Conservation (phyloP, 2,329 filamentous ascomycete species). For the Venturia nashicola region DNA sequence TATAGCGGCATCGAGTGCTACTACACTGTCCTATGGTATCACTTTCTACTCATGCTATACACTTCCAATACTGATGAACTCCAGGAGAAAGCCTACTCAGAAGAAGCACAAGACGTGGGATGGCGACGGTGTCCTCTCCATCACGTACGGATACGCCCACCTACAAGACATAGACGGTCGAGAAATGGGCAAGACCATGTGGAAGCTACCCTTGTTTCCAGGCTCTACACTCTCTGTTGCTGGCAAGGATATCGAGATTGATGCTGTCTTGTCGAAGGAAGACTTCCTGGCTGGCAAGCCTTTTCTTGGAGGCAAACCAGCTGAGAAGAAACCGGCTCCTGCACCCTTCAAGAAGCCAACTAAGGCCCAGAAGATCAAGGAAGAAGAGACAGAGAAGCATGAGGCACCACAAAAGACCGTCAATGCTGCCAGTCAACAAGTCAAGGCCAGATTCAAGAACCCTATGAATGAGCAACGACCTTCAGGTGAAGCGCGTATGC, state of each 20-base stretch:
- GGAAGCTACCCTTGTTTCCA: conserved; percentile 43
- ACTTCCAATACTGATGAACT: not conserved
- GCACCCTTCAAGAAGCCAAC: conserved; percentile 1
- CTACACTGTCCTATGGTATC: conserved; percentile 10
- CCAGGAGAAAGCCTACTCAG: conserved; percentile 53
- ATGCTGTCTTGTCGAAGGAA: conserved; percentile 46
- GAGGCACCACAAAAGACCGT: conserved; percentile 25
- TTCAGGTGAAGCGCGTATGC: conserved; percentile 29
- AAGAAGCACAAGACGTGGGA: conserved; percentile 74
- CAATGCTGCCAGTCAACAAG: conserved; percentile 23
- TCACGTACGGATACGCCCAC: conserved; percentile 44
- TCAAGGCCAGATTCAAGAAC: conserved; percentile 44
- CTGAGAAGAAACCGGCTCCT: conserved; percentile 12
- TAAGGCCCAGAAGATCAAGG: not conserved
- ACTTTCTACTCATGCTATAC: not conserved
- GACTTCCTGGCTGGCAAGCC: conserved; percentile 42
- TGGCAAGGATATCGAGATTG: conserved; percentile 58
- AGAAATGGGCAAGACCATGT: conserved; percentile 47
- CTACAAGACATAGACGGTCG: conserved; percentile 50
- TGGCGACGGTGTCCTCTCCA: conserved; percentile 53
- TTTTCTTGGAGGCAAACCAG: conserved; percentile 24
- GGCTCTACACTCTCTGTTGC: conserved; percentile 50
- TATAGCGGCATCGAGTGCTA: conserved; percentile 7
- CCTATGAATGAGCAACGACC: conserved; percentile 39
- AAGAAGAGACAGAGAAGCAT: conserved; percentile 10